Evolutionary conservation across 805 yeast genomes (phyloP).

Genomic region (Candida broadrunensis): DNA sequence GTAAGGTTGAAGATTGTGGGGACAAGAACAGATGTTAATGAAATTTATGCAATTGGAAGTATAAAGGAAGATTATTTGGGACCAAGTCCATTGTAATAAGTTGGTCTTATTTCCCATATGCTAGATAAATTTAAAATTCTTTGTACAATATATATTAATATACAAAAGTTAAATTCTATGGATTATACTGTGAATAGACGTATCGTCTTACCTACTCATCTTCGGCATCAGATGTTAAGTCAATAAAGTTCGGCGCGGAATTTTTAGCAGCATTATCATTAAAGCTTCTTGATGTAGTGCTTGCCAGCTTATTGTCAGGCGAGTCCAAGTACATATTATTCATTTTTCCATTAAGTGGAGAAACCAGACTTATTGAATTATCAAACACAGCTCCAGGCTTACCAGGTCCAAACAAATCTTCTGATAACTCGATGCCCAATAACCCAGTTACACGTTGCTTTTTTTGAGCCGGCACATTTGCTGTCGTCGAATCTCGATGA

Average conservation of each 20-base stretch:
- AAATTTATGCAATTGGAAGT: conserved; percentile 95
- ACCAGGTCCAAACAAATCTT: conserved; percentile 3
- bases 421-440: conserved; percentile 9
- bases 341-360: not conserved
- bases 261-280: no score
- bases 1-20: conserved; percentile 95
- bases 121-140: not conserved
- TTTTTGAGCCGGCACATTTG: conserved; percentile 2
- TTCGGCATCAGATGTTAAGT: conserved; percentile 1
- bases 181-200: no score
- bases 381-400: not conserved
- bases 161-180: not conserved
- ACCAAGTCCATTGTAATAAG: conserved; percentile 49
- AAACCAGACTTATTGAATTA: not conserved
- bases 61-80: conserved; percentile 98
- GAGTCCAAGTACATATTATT: not conserved
- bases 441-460: conserved; percentile 6
- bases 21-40: conserved; percentile 95
- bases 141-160: not conserved
- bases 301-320: not conserved
- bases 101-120: not conserved
- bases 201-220: no score
- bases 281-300: no score
- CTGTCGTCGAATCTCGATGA: not conserved
- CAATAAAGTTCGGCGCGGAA: not conserved